Conservation (phyloP, 2,329 filamentous ascomycete genomes). For the Colletotrichum chlorophyti region DNA sequence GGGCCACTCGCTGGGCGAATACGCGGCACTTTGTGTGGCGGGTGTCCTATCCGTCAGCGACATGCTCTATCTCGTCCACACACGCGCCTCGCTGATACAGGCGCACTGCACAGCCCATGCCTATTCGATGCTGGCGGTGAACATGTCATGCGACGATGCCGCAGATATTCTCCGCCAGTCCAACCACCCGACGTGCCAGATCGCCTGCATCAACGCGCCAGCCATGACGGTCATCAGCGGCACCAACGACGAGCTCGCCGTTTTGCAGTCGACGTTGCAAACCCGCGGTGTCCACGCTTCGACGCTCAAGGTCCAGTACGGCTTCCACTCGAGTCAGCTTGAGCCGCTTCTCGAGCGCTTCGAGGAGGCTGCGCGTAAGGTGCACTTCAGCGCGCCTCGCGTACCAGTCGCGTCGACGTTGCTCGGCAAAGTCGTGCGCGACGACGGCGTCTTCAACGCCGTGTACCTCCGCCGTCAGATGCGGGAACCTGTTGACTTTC, state of each 20-base stretch:
- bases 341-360: constrained; percentile 54
- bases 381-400: background rate
- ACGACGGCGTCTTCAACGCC: background rate
- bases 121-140: constrained; percentile 15
- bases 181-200: background rate
- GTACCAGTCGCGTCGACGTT: background rate
- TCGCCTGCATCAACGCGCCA: constrained; percentile 68
- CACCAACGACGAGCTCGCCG: constrained; percentile 53
- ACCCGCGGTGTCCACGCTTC: constrained; percentile 37
- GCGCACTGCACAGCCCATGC: background rate
- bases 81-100: constrained; percentile 10
- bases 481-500: background rate
- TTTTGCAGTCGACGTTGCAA: background rate
- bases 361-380: constrained; percentile 39
- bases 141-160: background rate
- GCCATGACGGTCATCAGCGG: constrained; percentile 68
- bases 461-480: background rate
- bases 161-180: background rate
- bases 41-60: constrained; percentile 49
- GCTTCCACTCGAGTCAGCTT: constrained; percentile 45
- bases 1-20: constrained; percentile 66
- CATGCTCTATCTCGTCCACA: constrained; percentile 5
- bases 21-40: constrained; percentile 65
- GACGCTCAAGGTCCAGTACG: constrained; percentile 42
- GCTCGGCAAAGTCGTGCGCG: background rate